Evolutionary conservation across 1,284 basidiomycete genomes (phyloP), one percentile per base, ranked within the genome.

Genomic region (Leccinum griseonigrum): DNA sequence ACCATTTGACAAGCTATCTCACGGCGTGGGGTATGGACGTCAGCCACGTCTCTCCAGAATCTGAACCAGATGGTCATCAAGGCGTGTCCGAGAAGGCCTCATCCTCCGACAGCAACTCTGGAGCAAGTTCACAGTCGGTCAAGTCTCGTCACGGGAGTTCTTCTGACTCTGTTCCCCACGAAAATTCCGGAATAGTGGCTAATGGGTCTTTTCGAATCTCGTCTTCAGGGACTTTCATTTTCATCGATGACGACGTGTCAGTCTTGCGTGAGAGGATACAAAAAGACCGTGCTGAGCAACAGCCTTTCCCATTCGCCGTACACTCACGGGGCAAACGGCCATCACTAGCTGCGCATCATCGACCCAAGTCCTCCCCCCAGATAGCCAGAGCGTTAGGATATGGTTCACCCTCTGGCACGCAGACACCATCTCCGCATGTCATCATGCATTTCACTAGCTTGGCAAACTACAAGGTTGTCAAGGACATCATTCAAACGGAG

Each of bases 21-120:
- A 92, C 91, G n/a, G 85, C 91, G 4, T 97, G 95, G 95, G 94
- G 94, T 16, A 84, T 97, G 83, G 93, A 97, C 69, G 89, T 97
- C 52, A 89, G 85, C 57, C 93, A 94, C 75, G 82, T 94, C 40
- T 87, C 92, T 4, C 82, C 83, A 2, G 86, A 86, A 61, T 79
- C 79, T 8, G 81, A 80, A 26, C 75, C 76, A 3, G 86, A 87
- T 54, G 76, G 74, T 65, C 55, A 62, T 60, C 61, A 65, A 64
- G 34, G 55, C 63, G 4, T 64, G 67, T 52, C 53, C 57, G 63
- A 69, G 64, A 61, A 60, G 67, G 8, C 59, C 34, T 59, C 61
- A 50, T 64, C 60, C 48, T 26, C 61, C 3, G 61, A 61, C 56
- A 69, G 57, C 52, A 63, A 52, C 11, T 54, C 58, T n/a, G 61